Percentiles rank a stretch among this genome's conserved stretches.
Evolutionary conservation across 257 asterid genomes (phyloP).

Genomic region (Solanum chiquidenum): DNA sequence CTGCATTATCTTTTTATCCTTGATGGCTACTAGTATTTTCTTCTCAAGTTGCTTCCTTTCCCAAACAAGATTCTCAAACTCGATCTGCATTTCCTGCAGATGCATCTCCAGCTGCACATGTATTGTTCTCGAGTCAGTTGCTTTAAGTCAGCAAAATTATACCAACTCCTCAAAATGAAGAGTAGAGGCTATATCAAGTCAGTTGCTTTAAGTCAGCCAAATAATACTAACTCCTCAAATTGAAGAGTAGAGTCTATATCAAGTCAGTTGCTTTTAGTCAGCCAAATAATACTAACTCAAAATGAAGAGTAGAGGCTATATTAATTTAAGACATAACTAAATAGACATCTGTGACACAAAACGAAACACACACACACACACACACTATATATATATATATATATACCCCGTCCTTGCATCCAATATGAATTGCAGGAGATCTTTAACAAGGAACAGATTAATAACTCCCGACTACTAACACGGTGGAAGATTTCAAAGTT

Average conservation of each 20-base stretch:
- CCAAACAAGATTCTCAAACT: conserved; percentile 35
- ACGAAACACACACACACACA: neutral
- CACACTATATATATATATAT: no score
- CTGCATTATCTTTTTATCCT: conserved; percentile 26
- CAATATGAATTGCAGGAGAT: neutral
- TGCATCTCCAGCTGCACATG: conserved; percentile 52
- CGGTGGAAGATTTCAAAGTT: neutral
- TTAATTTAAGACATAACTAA: neutral
- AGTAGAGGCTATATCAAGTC: neutral
- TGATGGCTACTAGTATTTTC: conserved; percentile 18
- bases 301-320: neutral
- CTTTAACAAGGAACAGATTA: neutral
- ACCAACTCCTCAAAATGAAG: neutral
- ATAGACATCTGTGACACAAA: neutral
- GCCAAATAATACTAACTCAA: neutral
- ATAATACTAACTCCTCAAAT: neutral
- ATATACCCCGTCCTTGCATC: neutral
- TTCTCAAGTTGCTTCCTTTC: conserved; percentile 36
- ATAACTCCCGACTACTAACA: neutral
- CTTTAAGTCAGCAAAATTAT: neutral
- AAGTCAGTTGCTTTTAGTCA: conserved; percentile 1
- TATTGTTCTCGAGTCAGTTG: conserved; percentile 10
- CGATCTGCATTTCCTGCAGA: conserved; percentile 28
- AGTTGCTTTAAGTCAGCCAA: neutral
- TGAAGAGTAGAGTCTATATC: neutral